Percentiles rank a stretch among this genome's conserved stretches.
Conservation (phyloP, 83 land plant species). For the Thuja plicata region DNA sequence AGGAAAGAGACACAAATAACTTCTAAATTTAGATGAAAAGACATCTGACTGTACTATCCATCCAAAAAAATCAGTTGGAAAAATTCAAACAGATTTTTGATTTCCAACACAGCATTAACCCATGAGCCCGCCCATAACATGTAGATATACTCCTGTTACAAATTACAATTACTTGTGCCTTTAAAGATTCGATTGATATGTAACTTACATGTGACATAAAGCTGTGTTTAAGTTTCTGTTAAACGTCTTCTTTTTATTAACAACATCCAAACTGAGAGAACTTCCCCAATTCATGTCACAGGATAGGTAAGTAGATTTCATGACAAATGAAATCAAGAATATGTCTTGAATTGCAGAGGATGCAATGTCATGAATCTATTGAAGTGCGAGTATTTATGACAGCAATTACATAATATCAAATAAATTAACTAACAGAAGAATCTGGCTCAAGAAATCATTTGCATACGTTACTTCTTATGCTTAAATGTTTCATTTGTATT, state of each 20-base stretch:
- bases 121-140: not conserved
- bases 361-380: not conserved
- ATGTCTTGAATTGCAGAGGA: not conserved
- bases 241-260: not conserved
- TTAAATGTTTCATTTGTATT: too few species aligned
- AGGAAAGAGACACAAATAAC: not conserved
- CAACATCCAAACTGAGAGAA: not conserved
- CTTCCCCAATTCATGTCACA: not conserved
- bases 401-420: too few species aligned
- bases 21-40: not conserved
- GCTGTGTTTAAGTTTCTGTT: not conserved
- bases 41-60: not conserved
- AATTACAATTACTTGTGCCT: not conserved
- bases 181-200: not conserved
- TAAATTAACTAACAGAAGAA: too few species aligned
- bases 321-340: not conserved
- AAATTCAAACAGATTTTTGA: not conserved
- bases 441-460: too few species aligned
- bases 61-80: not conserved
- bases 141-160: not conserved
- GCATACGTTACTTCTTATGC: too few species aligned
- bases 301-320: not conserved
- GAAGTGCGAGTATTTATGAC: too few species aligned
- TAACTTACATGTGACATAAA: not conserved
- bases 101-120: not conserved